Evolutionary conservation across 1,284 basidiomycete genomes (phyloP).

Genomic region (Pisolithus thermaeus): DNA sequence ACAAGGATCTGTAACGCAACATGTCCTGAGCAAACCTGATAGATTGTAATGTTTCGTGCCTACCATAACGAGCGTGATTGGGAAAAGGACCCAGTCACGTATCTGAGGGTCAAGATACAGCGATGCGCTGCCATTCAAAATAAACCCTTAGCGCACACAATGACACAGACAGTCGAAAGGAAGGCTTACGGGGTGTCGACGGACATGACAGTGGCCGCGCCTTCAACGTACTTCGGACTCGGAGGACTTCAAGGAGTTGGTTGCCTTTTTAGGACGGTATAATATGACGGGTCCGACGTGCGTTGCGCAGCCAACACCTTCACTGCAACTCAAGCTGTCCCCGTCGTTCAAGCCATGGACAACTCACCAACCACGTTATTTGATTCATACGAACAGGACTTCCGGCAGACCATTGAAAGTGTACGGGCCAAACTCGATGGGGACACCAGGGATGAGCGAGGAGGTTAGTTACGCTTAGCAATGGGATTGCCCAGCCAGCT

Average conservation of each 20-base stretch:
- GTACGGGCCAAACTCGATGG: conserved; percentile 66
- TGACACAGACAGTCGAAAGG: conserved; percentile 1
- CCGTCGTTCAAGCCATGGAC: conserved; percentile 48
- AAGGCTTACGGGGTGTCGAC: conserved; percentile 33
- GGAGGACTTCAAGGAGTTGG: conserved; percentile 7
- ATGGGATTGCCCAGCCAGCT: neutral
- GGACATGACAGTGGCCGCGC: too few relatives aligned
- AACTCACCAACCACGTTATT: conserved; percentile 74
- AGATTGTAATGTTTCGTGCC: neutral
- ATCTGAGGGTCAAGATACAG: conserved; percentile 92
- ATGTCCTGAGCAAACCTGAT: too few relatives aligned
- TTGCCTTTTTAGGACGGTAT: conserved; percentile 26
- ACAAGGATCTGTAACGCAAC: conserved; percentile 74
- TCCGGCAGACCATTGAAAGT: conserved; percentile 64
- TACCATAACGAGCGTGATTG: conserved; percentile 97
- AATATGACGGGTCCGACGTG: conserved; percentile 50
- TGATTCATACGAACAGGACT: conserved; percentile 79
- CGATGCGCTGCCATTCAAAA: conserved; percentile 45
- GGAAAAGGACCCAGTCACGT: conserved; percentile 92
- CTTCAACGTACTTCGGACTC: too few relatives aligned
- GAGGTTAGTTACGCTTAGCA: conserved; percentile 37
- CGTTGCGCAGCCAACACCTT: conserved; percentile 33
- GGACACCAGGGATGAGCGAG: conserved; percentile 49
- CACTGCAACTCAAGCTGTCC: neutral
- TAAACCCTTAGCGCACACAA: conserved; percentile 9